Evolutionary conservation across 805 yeast genomes (phyloP).

Genomic region (Alloascoidea africana): DNA sequence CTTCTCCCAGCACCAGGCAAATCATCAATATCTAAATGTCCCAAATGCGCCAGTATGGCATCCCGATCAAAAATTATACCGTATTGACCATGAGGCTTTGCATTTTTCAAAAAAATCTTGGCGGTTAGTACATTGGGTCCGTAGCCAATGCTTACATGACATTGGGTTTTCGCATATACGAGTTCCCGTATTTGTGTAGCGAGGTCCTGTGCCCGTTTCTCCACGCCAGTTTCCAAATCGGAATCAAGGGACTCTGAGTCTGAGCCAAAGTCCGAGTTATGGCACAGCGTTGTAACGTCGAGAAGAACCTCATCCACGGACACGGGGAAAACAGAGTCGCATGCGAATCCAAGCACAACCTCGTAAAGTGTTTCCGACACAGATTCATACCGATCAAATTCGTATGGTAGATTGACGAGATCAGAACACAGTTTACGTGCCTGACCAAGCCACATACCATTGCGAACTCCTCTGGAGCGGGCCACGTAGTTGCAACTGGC

Average conservation of each 20-base stretch:
- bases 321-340: constrained; percentile 50
- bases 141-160: constrained; percentile 73
- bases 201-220: constrained; percentile 13
- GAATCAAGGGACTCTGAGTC: constrained; percentile 9
- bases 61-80: constrained; percentile 21
- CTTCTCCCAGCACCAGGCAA: constrained; percentile 27
- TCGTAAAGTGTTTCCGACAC: constrained; percentile 53
- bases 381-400: constrained; percentile 57
- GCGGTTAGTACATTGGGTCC: constrained; percentile 64
- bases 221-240: constrained; percentile 10
- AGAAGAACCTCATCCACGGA: constrained; percentile 87
- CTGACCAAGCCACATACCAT: constrained; percentile 79
- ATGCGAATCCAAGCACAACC: constrained; percentile 28
- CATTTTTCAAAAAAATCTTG: constrained; percentile 51
- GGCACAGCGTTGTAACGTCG: constrained; percentile 31
- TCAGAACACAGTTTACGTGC: constrained; percentile 59
- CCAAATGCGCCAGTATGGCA: constrained; percentile 19
- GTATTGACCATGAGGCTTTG: constrained; percentile 67
- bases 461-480: constrained; percentile 56
- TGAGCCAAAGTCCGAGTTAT: constrained; percentile 2
- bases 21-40: constrained; percentile 20
- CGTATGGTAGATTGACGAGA: constrained; percentile 48
- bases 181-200: constrained; percentile 22
- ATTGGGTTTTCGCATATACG: constrained; percentile 30
- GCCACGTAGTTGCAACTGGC: constrained; percentile 91